Evolutionary conservation across 2,329 filamentous ascomycete species (phyloP).

Genomic region (Microcyclosporella mali): DNA sequence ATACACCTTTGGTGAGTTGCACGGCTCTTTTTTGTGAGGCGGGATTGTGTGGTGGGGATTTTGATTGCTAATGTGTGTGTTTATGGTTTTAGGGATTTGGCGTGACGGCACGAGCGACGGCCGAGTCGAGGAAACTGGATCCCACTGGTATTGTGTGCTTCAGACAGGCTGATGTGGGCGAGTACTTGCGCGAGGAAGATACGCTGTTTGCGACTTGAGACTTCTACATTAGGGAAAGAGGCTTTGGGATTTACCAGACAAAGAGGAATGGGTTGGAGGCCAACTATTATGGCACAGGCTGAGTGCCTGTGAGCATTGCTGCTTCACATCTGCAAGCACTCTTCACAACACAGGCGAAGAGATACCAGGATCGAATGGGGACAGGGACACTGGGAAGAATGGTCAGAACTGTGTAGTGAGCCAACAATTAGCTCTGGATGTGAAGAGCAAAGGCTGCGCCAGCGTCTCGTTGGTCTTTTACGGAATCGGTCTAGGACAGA

Average conservation of each 20-base stretch:
- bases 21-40: too few species aligned
- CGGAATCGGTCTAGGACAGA: too few species aligned
- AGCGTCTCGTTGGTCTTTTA: too few species aligned
- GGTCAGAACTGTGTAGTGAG: too few species aligned
- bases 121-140: conserved; percentile 75
- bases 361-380: too few species aligned
- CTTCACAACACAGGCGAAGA: too few species aligned
- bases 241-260: neutral
- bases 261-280: neutral
- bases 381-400: too few species aligned
- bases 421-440: too few species aligned
- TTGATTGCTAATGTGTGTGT: conserved; percentile 10
- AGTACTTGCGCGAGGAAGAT: conserved; percentile 82
- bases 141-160: conserved; percentile 87
- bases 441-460: too few species aligned
- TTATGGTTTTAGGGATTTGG: conserved; percentile 70
- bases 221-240: neutral
- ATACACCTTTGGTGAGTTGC: conserved; percentile 62
- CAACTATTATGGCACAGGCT: neutral
- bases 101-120: conserved; percentile 78
- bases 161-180: conserved; percentile 86
- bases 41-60: neutral
- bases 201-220: conserved; percentile 53
- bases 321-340: too few species aligned
- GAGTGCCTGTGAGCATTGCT: neutral